Conservation (phyloP, 352 stramenopile species). For the Blastocystis sp. region DNA sequence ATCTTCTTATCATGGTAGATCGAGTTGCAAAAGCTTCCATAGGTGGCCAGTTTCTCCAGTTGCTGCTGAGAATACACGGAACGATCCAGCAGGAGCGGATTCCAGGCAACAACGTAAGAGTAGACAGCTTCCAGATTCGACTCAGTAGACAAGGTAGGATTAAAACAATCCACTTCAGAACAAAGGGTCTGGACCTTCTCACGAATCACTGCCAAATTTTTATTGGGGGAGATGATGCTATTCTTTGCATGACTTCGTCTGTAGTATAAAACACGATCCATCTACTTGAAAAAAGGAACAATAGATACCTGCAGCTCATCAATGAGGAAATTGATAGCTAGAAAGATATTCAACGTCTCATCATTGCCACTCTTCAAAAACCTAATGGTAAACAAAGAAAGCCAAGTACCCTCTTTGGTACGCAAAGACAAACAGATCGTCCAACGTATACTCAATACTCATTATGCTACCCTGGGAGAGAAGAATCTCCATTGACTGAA, state of each 20-base stretch:
- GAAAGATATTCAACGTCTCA: neutral
- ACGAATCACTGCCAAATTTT: neutral
- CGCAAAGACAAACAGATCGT: constrained; percentile 10
- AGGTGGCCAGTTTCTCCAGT: neutral
- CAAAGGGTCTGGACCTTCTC: neutral
- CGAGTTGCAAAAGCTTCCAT: neutral
- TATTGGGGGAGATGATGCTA: constrained; percentile 12
- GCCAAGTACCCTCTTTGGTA: constrained; percentile 26
- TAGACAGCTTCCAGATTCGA: neutral
- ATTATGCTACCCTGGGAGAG: neutral
- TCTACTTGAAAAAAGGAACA: neutral
- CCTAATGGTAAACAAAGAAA: neutral
- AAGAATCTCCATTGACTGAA: neutral
- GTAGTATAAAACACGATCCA: constrained; percentile 25
- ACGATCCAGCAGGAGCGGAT: neutral
- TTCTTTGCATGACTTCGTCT: neutral
- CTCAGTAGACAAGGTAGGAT: neutral
- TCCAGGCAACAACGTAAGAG: neutral
- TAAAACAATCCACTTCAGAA: neutral
- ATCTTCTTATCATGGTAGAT: constrained; percentile 58
- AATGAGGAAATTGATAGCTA: constrained; percentile 35
- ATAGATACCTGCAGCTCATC: constrained; percentile 1
- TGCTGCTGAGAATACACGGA: neutral
- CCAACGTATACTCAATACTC: neutral
- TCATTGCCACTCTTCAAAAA: constrained; percentile 22